These are phyloP conservation scores for Coemansia sp. DNA, from an alignment of 371 early-diverging fungal species.

Conservation along the genomic window DNA sequence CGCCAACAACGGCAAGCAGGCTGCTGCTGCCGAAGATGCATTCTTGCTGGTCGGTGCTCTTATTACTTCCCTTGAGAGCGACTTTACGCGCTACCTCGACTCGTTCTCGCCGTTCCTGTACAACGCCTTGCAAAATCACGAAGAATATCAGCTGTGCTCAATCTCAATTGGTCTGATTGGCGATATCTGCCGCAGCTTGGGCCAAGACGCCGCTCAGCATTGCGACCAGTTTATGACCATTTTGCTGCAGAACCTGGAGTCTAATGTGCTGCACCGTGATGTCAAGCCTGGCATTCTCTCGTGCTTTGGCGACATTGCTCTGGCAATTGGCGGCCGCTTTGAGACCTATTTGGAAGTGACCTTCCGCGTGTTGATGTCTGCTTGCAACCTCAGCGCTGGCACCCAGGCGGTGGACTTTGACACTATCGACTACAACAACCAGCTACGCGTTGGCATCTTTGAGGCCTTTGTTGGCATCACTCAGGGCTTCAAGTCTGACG, in stretches of 20 bases:
- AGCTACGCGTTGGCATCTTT: conserved; percentile 82
- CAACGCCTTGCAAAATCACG: conserved; percentile 79
- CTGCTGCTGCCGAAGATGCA: conserved; percentile 85
- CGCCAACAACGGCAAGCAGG: conserved; percentile 60
- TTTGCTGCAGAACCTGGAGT: conserved; percentile 74
- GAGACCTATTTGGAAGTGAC: conserved; percentile 75
- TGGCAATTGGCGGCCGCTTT: conserved; percentile 89
- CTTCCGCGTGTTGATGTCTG: conserved; percentile 85
- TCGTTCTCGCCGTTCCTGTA: conserved; percentile 81
- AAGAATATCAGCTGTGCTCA: conserved; percentile 83
- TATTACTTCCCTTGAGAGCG: conserved; percentile 69
- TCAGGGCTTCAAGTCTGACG: conserved; percentile 80
- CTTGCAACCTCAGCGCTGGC: conserved; percentile 66
- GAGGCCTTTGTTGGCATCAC: conserved; percentile 95
- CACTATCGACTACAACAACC: conserved; percentile 78
- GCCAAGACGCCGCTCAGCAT: conserved; percentile 66
- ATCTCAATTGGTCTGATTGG: conserved; percentile 94
- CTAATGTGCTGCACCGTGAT: conserved; percentile 71
- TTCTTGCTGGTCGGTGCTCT: conserved; percentile 88
- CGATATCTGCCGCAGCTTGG: conserved; percentile 90
- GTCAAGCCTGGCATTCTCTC: conserved; percentile 94
- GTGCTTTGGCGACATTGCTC: conserved; percentile 96
- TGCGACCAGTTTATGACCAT: conserved; percentile 82
- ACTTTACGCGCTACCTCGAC: conserved; percentile 84
- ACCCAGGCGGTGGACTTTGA: conserved; percentile 62